Conservation (phyloP, 768 basidiomycete species). For the Hebeloma cylindrosporum region DNA sequence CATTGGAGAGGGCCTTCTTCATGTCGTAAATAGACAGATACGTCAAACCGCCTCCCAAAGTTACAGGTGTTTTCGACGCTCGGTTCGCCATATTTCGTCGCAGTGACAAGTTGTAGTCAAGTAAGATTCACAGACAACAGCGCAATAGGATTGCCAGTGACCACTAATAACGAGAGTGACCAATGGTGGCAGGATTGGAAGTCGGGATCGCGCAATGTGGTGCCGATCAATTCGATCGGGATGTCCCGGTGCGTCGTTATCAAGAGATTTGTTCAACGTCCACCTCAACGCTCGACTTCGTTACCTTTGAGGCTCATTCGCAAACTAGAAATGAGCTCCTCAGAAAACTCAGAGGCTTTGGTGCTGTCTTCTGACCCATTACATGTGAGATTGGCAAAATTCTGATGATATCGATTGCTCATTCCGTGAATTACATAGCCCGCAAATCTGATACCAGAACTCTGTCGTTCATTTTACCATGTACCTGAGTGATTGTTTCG, state of each 20-base stretch:
- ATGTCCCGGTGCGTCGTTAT: constrained; percentile 6
- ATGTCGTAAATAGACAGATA: no score
- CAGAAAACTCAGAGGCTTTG: constrained; percentile 43
- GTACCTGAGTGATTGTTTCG: constrained; percentile 20
- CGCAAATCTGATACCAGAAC: constrained; percentile 87
- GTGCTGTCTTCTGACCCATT: constrained; percentile 60
- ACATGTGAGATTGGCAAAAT: constrained; percentile 44
- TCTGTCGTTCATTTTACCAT: constrained; percentile 81
- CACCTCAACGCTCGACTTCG: not conserved
- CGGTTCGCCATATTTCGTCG: no score
- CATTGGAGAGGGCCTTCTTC: no score
- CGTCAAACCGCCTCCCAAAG: no score
- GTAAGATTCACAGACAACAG: no score
- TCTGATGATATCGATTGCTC: constrained; percentile 1
- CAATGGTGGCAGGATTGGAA: no score
- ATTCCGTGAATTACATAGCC: constrained; percentile 49
- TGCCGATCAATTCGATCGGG: not conserved
- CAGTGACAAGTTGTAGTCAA: no score
- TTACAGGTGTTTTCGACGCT: no score
- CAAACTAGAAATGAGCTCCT: constrained; percentile 24
- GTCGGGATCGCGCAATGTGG: constrained; percentile 11
- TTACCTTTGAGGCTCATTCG: constrained; percentile 5
- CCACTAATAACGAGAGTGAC: no score
- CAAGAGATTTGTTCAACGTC: constrained; percentile 8
- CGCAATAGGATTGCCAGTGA: no score